These are phyloP conservation scores for Pleurostoma richardsiae DNA, from an alignment of 2,329 filamentous ascomycete species.

Conservation along the genomic window DNA sequence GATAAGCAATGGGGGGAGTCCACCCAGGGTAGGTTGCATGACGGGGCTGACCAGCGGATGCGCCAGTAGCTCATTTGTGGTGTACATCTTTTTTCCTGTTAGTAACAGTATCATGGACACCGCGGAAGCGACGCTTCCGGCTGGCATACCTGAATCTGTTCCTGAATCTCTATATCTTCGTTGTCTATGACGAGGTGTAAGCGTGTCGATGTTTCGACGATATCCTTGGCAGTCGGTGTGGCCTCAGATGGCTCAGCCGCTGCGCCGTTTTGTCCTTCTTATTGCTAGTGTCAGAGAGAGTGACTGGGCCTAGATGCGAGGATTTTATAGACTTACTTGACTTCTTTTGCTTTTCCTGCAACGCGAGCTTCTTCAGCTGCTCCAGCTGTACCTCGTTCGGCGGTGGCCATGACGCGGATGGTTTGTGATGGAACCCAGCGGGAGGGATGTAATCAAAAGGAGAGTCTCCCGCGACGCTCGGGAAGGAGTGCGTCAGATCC, in stretches of 20 bases:
- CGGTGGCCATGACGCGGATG: conserved; percentile 87
- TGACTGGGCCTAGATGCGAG: neutral
- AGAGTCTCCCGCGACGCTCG: conserved; percentile 71
- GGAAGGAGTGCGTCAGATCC: conserved; percentile 92
- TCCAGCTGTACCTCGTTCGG: conserved; percentile 72
- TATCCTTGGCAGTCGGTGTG: conserved; percentile 9
- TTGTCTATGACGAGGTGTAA: conserved; percentile 69
- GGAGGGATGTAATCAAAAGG: conserved; percentile 83
- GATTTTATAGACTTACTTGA: neutral
- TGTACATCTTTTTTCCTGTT: conserved; percentile 47
- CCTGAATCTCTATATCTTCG: conserved; percentile 67
- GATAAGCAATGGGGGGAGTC: conserved; percentile 81
- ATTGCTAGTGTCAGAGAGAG: neutral
- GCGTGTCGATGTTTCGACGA: conserved; percentile 13
- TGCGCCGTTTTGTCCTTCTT: too few relatives aligned
- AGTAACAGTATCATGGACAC: conserved; percentile 3
- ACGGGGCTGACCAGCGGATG: conserved; percentile 89
- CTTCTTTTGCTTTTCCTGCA: conserved; percentile 29
- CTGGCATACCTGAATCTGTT: conserved; percentile 78
- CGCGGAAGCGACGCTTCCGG: too few relatives aligned
- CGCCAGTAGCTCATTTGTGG: conserved; percentile 77
- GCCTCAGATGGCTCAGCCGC: neutral
- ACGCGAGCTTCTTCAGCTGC: conserved; percentile 43
- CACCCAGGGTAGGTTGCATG: conserved; percentile 82
- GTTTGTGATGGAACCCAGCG: conserved; percentile 84